Conservation (phyloP, 129 eudicot genomes). For the Flaveria sonorensis region DNA sequence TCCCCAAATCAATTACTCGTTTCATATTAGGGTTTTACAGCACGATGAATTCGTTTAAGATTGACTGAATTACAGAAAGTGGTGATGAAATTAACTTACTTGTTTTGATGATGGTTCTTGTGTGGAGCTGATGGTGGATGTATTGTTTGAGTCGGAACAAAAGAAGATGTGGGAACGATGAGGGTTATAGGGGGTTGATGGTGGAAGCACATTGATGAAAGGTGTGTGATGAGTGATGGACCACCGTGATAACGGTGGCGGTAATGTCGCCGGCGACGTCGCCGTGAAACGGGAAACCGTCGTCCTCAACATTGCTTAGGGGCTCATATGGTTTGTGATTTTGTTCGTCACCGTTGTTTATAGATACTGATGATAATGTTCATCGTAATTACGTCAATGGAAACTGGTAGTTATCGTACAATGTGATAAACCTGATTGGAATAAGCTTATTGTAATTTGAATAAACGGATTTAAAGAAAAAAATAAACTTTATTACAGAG, state of each 20-base stretch:
- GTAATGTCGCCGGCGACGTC: not conserved
- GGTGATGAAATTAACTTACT: constrained; percentile 32
- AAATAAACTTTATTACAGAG: too few species aligned
- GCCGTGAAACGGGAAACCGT: not conserved
- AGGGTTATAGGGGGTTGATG: not conserved
- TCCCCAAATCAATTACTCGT: not conserved
- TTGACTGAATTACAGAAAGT: not conserved
- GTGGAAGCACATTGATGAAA: not conserved
- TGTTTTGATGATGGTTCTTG: constrained; percentile 46
- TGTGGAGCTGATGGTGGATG: not conserved
- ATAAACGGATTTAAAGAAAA: too few species aligned
- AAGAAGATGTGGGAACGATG: not conserved
- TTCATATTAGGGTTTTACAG: not conserved
- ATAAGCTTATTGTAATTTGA: too few species aligned
- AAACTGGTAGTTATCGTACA: too few species aligned
- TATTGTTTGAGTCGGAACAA: not conserved
- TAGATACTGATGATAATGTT: too few species aligned
- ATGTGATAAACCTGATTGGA: too few species aligned
- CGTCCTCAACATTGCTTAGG: not conserved
- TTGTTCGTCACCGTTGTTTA: too few species aligned
- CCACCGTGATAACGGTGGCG: not conserved
- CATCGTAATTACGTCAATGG: too few species aligned
- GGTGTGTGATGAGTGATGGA: not conserved
- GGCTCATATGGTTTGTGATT: too few species aligned
- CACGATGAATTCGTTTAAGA: not conserved